A percentile compares a stretch with the other conserved stretches of the same genome.
phyloP scores from a whole-genome alignment of 176 grass and related monocot species.

The Oryza glaberrima region DNA sequence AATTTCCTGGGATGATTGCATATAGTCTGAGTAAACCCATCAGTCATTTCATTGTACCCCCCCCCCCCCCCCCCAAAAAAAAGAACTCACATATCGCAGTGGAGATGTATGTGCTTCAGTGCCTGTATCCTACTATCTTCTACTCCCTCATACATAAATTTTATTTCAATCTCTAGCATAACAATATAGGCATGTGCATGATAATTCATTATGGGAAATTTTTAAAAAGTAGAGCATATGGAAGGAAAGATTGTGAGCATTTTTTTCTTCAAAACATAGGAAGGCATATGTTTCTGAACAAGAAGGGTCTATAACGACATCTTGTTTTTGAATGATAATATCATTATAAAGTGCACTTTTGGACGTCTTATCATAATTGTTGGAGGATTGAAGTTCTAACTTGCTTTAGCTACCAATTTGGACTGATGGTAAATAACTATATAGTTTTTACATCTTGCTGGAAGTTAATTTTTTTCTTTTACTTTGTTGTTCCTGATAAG shows the following conservation, averaged over 20 bases:
- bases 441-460: neutral
- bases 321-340: neutral
- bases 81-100: neutral
- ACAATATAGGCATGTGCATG: neutral
- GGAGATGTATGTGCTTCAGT: neutral
- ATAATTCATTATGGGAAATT: neutral
- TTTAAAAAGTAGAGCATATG: neutral
- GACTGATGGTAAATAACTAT: neutral
- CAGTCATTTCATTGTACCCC: neutral
- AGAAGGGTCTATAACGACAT: neutral
- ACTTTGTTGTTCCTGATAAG: neutral
- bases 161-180: neutral
- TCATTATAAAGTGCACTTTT: too few relatives aligned
- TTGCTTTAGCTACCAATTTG: slow-evolving; percentile 20
- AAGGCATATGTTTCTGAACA: slow-evolving; percentile 7
- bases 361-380: neutral
- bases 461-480: neutral
- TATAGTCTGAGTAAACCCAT: neutral
- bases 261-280: neutral
- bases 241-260: neutral
- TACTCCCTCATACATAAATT: neutral
- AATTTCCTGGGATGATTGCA: slow-evolving; percentile 9
- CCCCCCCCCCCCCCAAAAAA: neutral
- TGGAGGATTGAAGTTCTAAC: neutral
- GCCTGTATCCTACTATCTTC: neutral